phyloP scores from a whole-genome alignment of 768 basidiomycete species.

The Artomyces pyxidatus region DNA sequence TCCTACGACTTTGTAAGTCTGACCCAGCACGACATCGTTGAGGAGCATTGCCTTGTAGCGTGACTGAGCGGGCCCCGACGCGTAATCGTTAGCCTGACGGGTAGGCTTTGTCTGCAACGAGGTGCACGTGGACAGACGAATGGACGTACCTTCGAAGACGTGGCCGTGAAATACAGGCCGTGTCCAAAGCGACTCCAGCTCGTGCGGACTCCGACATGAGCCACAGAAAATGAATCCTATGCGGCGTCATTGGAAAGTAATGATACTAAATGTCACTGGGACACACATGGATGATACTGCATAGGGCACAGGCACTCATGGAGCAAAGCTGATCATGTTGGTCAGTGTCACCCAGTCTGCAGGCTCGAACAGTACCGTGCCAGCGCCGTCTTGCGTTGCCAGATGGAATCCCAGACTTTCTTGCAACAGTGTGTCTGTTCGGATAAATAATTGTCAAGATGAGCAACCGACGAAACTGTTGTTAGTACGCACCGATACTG shows the following conservation, averaged over 20 bases:
- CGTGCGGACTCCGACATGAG: conserved; percentile 8
- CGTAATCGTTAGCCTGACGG: conserved; percentile 21
- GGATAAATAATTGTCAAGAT: no score
- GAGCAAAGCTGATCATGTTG: conserved; percentile 11
- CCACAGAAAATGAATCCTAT: conserved; percentile 18
- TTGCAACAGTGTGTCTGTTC: conserved; percentile 14
- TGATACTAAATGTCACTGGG: no score
- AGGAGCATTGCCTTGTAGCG: conserved; percentile 17
- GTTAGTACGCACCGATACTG: conserved; percentile 15
- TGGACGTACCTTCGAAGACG: conserved; percentile 23
- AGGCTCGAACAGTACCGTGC: conserved; percentile 20
- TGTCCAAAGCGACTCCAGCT: conserved; percentile 20
- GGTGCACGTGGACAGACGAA: no score
- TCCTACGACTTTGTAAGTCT: conserved; percentile 9
- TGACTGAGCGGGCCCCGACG: conserved; percentile 5
- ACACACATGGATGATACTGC: conserved; percentile 19
- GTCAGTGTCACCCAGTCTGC: conserved; percentile 17
- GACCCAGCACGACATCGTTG: conserved; percentile 20
- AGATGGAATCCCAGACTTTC: neutral
- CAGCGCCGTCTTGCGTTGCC: conserved; percentile 21
- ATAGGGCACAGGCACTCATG: conserved; percentile 13
- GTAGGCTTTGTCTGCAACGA: no score
- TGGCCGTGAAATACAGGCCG: conserved; percentile 22
- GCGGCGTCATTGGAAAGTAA: no score
- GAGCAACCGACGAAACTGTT: neutral